Evolutionary conservation across 2,329 filamentous ascomycete genomes (phyloP).

Genomic region (Biscogniauxia marginata): DNA sequence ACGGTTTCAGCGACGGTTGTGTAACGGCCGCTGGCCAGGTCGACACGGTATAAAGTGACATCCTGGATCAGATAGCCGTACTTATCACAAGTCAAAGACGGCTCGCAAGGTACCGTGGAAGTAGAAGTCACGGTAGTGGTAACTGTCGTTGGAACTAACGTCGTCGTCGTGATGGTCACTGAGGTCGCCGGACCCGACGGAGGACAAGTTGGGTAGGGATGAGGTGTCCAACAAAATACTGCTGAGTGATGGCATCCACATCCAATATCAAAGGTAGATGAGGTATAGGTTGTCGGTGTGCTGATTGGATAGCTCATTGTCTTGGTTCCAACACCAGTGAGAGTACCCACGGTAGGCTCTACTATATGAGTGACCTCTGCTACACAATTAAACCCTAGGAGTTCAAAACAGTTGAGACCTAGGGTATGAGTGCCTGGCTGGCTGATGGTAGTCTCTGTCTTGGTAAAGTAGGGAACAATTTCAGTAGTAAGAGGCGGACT

Average conservation of each 20-base stretch:
- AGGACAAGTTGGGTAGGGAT: neutral
- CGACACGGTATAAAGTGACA: conserved; percentile 11
- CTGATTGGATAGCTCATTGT: conserved; percentile 13
- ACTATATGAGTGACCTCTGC: neutral
- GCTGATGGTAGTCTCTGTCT: neutral
- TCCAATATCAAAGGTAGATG: conserved; percentile 10
- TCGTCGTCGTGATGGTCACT: conserved; percentile 11
- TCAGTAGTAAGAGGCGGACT: neutral
- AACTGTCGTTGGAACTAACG: neutral
- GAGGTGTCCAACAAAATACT: conserved; percentile 14
- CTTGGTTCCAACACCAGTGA: neutral
- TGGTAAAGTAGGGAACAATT: neutral
- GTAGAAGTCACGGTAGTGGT: neutral
- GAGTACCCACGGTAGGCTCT: neutral
- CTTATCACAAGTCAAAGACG: conserved; percentile 4
- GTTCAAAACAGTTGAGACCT: neutral
- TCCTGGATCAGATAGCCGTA: conserved; percentile 16
- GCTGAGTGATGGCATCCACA: conserved; percentile 15
- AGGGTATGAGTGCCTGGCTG: neutral
- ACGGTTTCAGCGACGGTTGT: conserved; percentile 1
- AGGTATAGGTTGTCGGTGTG: conserved; percentile 12
- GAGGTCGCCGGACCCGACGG: neutral
- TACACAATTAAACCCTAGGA: neutral
- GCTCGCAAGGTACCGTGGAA: neutral
- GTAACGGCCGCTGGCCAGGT: conserved; percentile 9